These are phyloP conservation scores for Thielaviopsis populi DNA, from an alignment of 2,329 filamentous ascomycete genomes.

Conservation along the genomic window DNA sequence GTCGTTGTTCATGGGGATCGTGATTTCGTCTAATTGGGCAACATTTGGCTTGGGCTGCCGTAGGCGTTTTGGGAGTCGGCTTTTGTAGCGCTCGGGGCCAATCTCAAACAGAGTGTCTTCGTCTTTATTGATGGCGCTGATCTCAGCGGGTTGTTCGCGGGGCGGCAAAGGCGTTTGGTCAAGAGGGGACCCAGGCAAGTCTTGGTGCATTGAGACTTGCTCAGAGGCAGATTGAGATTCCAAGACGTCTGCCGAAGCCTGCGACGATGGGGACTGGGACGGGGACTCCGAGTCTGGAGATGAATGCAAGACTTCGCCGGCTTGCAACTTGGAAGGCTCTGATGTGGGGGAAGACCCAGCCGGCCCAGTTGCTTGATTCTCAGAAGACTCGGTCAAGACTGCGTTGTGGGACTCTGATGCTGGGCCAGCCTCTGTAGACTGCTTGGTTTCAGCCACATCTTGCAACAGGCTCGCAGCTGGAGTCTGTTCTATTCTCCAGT, in stretches of 20 bases:
- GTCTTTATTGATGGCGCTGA: background rate
- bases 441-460: background rate
- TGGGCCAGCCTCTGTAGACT: background rate
- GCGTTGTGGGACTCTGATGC: background rate
- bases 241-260: background rate
- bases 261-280: background rate
- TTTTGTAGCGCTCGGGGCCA: background rate
- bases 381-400: background rate
- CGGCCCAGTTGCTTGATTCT: background rate
- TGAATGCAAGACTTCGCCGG: background rate
- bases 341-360: background rate
- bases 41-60: background rate
- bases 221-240: background rate
- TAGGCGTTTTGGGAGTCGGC: background rate
- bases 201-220: background rate
- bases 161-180: background rate
- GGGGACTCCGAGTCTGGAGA: background rate
- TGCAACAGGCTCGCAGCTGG: background rate
- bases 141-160: background rate
- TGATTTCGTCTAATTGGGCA: background rate
- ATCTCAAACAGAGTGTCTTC: slow-evolving; percentile 3
- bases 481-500: background rate
- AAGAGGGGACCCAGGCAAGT: background rate
- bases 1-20: background rate
- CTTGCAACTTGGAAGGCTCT: background rate